Evolutionary conservation across 2,329 filamentous ascomycete genomes (phyloP).

Genomic region (Bertia moriformis): DNA sequence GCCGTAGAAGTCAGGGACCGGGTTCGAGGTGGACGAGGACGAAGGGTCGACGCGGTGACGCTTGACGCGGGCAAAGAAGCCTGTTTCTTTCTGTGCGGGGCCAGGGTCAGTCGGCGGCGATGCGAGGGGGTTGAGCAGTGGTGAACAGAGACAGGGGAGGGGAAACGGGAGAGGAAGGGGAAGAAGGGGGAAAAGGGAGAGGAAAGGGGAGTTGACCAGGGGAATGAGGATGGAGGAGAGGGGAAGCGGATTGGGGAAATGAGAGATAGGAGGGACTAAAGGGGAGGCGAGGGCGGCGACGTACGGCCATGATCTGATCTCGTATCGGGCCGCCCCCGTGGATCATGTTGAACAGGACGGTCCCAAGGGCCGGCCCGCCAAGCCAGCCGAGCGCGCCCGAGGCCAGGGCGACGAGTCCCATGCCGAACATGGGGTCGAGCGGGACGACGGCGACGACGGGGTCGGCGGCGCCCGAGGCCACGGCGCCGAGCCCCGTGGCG

Average conservation of each 20-base stretch:
- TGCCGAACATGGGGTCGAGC: constrained; percentile 72
- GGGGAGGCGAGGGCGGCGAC: constrained; percentile 16
- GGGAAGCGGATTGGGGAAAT: too few species aligned
- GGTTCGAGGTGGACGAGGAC: constrained; percentile 77
- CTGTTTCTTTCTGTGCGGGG: constrained; percentile 62
- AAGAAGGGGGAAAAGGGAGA: too few species aligned
- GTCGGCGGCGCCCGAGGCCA: constrained; percentile 62
- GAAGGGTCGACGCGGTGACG: constrained; percentile 83
- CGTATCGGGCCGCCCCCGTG: constrained; percentile 57
- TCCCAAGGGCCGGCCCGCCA: constrained; percentile 68
- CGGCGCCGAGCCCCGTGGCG: constrained; percentile 43
- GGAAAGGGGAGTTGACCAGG: too few species aligned
- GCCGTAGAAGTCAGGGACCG: constrained; percentile 93
- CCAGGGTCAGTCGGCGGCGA: too few species aligned
- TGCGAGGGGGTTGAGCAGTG: too few species aligned
- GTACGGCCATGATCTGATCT: constrained; percentile 53
- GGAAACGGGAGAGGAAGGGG: too few species aligned
- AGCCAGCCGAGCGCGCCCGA: constrained; percentile 79
- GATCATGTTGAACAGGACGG: constrained; percentile 61
- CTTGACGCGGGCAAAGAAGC: constrained; percentile 85
- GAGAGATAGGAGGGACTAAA: too few species aligned
- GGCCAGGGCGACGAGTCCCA: constrained; percentile 66
- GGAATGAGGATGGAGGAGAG: too few species aligned
- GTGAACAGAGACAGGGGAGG: too few species aligned
- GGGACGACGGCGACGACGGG: constrained; percentile 56